A percentile compares a stretch with the other conserved stretches of the same genome.
Evolutionary conservation across 257 asterid species (phyloP).

Genomic region (Solanum bulbocastanum): DNA sequence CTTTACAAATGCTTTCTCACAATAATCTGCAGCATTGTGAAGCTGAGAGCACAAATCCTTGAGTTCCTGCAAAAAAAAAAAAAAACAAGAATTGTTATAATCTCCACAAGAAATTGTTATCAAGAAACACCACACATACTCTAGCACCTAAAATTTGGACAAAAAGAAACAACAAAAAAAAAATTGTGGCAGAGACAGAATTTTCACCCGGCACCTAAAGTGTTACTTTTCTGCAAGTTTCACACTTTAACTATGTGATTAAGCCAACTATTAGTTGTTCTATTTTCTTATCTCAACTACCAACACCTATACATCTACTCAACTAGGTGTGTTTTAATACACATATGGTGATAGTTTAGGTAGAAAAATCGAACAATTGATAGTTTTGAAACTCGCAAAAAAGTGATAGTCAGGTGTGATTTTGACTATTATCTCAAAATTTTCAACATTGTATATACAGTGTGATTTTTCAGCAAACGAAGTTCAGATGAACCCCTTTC

Average conservation of each 20-base stretch:
- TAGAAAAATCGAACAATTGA: neutral
- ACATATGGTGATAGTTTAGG: neutral
- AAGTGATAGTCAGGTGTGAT: neutral
- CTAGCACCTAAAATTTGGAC: neutral
- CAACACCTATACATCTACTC: neutral
- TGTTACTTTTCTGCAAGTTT: neutral
- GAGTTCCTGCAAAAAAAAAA: slow-evolving; percentile 46
- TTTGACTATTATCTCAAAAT: neutral
- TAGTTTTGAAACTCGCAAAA: neutral
- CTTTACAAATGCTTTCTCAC: slow-evolving; percentile 37
- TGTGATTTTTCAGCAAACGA: neutral
- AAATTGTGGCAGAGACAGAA: neutral
- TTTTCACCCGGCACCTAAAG: neutral
- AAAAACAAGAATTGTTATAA: neutral
- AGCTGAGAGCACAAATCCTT: slow-evolving; percentile 52
- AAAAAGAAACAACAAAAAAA: neutral
- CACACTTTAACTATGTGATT: neutral
- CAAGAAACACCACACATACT: neutral
- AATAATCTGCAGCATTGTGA: slow-evolving; percentile 56
- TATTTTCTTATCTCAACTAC: neutral
- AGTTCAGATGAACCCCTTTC: neutral
- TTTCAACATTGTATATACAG: neutral
- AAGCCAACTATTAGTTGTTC: neutral
- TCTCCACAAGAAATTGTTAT: neutral
- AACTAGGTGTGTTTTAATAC: neutral